Base-by-base conservation (phyloP, 1,284 basidiomycete species). In the Ustilago loliicola region DNA sequence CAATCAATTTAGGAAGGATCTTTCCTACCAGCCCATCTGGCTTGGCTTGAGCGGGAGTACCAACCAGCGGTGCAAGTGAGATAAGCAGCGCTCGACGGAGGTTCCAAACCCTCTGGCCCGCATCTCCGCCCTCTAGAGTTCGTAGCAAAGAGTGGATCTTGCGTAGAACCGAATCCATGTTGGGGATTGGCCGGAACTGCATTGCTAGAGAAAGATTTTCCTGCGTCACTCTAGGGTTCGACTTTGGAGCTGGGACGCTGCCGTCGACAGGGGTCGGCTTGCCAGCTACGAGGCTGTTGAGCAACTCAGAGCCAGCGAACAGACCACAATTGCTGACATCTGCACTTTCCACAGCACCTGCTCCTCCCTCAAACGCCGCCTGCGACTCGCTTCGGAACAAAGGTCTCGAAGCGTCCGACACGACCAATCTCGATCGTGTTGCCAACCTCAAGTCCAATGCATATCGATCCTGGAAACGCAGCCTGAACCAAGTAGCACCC, bases 401-500 rank as follows among this genome's bases (percentile, higher is more conserved):
- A 30, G 78, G 21, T 3, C 58, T 58, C 1, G 71, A 56, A 4
- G 74, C 78, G n/a, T 80, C 78, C 50, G 63, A 71, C 2, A 77
- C 50, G 10, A 80, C 21, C 55, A 77, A 42, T 45, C 91, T 90
- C 70, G 90, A 89, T 30, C 88, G 88, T 13, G 88, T 89, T 89
- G 93, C 90, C 80, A 94, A 88, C 80, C 93, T 90, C 84, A 94
- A 90, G 81, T 94, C 93, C 50, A 94, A 88, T 0, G 92, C 93
- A 83, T 93, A 91, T 91, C 90, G 89, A 34, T 91, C 88, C 81
- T 92, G 89, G 74, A 92, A 92, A 53, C 92, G 86, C 36, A 94
- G 85, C 59, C 93, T 88, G 87, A 92, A 93, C 93, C 93, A 94
- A 6, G 92, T 92, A 42, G 91, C 91, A 4, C 91, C 89, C 85